Evolutionary conservation across 108 stramenopile species (phyloP).

Genomic region (Cyclotella sp.): DNA sequence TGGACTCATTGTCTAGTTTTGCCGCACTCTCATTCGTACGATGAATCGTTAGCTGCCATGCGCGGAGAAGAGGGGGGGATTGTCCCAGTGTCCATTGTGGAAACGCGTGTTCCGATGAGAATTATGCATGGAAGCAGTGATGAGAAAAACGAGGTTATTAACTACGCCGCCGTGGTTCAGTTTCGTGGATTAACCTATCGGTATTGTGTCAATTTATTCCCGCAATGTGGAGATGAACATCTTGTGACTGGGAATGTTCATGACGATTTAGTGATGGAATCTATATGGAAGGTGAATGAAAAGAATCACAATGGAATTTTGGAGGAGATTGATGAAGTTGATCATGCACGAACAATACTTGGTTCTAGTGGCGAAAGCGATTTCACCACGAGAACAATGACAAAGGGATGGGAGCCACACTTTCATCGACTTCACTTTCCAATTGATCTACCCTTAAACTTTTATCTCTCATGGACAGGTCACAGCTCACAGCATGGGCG

Average conservation of each 20-base stretch:
- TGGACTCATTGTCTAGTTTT: constrained; percentile 58
- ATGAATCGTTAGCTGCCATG: neutral
- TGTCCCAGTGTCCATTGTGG: constrained; percentile 21
- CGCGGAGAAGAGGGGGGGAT: constrained; percentile 14
- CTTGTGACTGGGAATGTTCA: constrained; percentile 2
- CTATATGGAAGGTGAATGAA: constrained; percentile 26
- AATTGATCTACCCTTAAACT: constrained; percentile 64
- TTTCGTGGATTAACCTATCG: constrained; percentile 52
- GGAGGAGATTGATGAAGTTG: constrained; percentile 40
- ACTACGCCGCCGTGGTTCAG: constrained; percentile 25
- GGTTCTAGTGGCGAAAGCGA: neutral
- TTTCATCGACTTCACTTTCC: constrained; percentile 76
- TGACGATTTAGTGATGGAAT: constrained; percentile 46
- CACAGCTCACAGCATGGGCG: constrained; percentile 29
- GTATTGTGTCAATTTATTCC: constrained; percentile 29
- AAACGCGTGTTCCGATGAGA: neutral
- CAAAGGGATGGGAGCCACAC: constrained; percentile 21
- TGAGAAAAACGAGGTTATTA: neutral
- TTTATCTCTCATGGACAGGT: constrained; percentile 73
- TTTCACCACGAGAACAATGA: neutral
- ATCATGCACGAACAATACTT: neutral
- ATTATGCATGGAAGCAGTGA: neutral
- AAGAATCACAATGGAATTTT: constrained; percentile 43
- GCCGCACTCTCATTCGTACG: constrained; percentile 28
- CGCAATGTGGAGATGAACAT: neutral